Evolutionary conservation across 2,329 filamentous ascomycete species (phyloP), one percentile per base, ranked within the genome.

Genomic region (Mollisiaceae sp.): DNA sequence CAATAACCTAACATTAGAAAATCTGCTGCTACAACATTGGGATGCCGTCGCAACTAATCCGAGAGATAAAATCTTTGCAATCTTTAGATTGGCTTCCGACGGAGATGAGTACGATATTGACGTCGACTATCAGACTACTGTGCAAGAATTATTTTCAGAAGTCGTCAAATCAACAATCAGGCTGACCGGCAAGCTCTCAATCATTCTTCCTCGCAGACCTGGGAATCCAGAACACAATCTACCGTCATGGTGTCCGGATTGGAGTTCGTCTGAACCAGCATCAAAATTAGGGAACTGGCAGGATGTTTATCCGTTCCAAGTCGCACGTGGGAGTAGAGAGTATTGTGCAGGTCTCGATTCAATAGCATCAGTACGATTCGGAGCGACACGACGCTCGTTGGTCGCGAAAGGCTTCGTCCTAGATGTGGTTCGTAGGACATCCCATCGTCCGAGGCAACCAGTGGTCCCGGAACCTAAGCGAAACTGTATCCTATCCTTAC

Each of bases 221-320:
- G 22, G 22, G 15, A 38, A 24, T 20, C 56, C 56, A 41, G 15
- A 59, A n/a, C 56, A 59, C 24, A 32, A 39, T 43, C 56, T 59
- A 22, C 56, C 56, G 15, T 59, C 56, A 15, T 59, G 56, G 56
- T 39, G 35, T 59, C 35, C 56, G 18, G 56, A 59, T 22, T 59
- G 56, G 56, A 59, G 56, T 43, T 24, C 38, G 15, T 24, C 18
- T 41, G 20, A 14, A 6, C 56, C 56, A 20, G 36, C 56, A 20
- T 59, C 56, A 14, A 59, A 41, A 27, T 18, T 59, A 24, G 56
- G 56, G 38, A 59, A 59, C 56, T 59, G 56, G 56, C 35, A 59
- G 24, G 56, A 59, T 22, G 38, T 41, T 4, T 27, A 59, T 9
- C 56, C 56, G 6, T 59, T 59, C 24, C 35, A 59, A 43, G 56